Conservation (phyloP, 805 yeast species). For the Jamesozyma spencerorum region DNA sequence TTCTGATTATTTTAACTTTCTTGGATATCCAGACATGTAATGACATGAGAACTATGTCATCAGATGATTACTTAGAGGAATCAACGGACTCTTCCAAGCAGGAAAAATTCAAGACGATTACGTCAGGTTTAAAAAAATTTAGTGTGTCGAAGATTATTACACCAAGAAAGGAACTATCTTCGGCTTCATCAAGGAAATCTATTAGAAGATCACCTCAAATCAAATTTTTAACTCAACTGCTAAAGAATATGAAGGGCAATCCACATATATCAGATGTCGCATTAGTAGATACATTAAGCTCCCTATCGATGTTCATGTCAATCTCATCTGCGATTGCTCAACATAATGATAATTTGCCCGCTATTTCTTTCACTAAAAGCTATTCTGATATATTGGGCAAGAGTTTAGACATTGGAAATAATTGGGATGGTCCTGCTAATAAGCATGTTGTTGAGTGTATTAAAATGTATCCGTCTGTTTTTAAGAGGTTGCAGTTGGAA, state of each 20-base stretch:
- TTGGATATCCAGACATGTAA: slow-evolving; percentile 14
- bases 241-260: slow-evolving; percentile 15
- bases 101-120: not conserved
- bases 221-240: slow-evolving; percentile 13
- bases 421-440: slow-evolving; percentile 13
- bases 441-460: slow-evolving; percentile 10
- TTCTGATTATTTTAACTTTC: slow-evolving; percentile 12
- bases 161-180: slow-evolving; percentile 14
- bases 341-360: slow-evolving; percentile 6
- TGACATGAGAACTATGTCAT: slow-evolving; percentile 11
- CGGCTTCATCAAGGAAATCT: slow-evolving; percentile 2
- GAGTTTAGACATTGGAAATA: slow-evolving; percentile 13
- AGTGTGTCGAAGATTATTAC: slow-evolving; percentile 8
- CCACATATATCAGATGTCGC: slow-evolving; percentile 12
- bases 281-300: slow-evolving; percentile 13
- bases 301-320: slow-evolving; percentile 8
- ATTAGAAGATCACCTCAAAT: slow-evolving; percentile 4
- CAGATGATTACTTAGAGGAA: not conserved
- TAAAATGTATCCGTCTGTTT: slow-evolving; percentile 13
- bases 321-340: slow-evolving; percentile 11
- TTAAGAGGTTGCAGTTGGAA: slow-evolving; percentile 17
- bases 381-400: slow-evolving; percentile 7
- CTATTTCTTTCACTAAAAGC: slow-evolving; percentile 9
- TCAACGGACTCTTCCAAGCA: not conserved
- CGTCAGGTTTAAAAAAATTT: not conserved